phyloP scores from a whole-genome alignment of 306 rosid species.

The Malus orientalis region DNA sequence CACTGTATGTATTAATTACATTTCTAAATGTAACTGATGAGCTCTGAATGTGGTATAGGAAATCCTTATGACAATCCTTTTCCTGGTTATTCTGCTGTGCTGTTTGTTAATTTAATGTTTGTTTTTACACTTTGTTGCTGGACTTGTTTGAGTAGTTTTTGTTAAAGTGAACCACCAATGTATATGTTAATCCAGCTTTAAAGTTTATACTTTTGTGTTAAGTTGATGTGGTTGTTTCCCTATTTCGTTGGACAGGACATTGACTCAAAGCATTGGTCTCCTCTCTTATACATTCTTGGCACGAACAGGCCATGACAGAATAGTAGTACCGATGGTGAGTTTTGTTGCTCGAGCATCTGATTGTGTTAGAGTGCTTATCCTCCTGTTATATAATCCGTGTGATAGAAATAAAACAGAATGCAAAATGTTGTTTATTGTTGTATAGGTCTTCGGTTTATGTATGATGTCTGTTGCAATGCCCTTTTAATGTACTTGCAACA shows the following conservation, averaged over 20 bases:
- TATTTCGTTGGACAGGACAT: constrained; percentile 39
- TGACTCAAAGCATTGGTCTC: constrained; percentile 92
- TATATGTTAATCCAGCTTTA: not conserved
- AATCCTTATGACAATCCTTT: not conserved
- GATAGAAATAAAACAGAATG: not conserved
- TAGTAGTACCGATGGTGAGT: constrained; percentile 93
- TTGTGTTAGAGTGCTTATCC: not conserved
- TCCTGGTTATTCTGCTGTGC: too few relatives aligned
- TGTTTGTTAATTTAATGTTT: too few relatives aligned
- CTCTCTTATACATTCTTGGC: constrained; percentile 79
- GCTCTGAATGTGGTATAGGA: not conserved
- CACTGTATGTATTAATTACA: not conserved
- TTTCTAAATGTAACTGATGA: not conserved
- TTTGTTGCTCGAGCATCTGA: constrained; percentile 14
- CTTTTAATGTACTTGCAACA: not conserved
- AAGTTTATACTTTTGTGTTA: not conserved
- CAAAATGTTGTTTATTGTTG: not conserved
- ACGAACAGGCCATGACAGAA: constrained; percentile 61
- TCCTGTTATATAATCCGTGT: not conserved
- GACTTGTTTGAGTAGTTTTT: too few relatives aligned
- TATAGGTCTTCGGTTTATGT: not conserved
- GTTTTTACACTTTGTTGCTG: too few relatives aligned
- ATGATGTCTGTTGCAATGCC: not conserved
- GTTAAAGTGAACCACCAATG: too few relatives aligned
- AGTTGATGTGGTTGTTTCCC: not conserved